Conservation (phyloP, 257 asterid species). For the Solanum appendiculatum region DNA sequence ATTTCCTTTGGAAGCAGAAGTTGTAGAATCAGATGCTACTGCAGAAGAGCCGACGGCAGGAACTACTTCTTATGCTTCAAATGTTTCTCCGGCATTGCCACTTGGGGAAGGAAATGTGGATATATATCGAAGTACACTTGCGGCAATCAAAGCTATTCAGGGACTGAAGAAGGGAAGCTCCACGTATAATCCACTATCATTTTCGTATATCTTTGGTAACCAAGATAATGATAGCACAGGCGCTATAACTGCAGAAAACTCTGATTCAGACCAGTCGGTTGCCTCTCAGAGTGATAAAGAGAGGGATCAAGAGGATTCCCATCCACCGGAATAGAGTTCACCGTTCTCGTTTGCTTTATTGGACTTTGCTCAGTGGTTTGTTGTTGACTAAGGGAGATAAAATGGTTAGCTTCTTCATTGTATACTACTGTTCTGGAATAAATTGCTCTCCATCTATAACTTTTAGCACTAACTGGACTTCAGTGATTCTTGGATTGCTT, state of each 20-base stretch:
- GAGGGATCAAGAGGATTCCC: slow-evolving; percentile 14
- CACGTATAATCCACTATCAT: slow-evolving; percentile 58
- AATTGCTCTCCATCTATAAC: neutral
- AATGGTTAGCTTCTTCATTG: neutral
- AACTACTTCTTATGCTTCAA: slow-evolving; percentile 9
- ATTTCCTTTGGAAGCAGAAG: slow-evolving; percentile 69
- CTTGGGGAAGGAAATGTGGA: slow-evolving; percentile 53
- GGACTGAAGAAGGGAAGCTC: slow-evolving; percentile 64
- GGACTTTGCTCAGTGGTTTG: neutral
- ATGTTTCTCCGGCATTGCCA: slow-evolving; percentile 11
- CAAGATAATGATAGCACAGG: slow-evolving; percentile 38
- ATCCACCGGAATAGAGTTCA: slow-evolving; percentile 17
- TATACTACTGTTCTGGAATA: neutral
- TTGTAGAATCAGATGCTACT: slow-evolving; percentile 39
- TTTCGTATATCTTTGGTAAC: slow-evolving; percentile 45
- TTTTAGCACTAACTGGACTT: neutral
- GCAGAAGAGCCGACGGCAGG: slow-evolving; percentile 9
- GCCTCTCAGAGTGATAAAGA: slow-evolving; percentile 29
- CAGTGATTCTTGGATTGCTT: neutral
- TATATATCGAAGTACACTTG: slow-evolving; percentile 58
- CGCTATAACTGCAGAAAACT: slow-evolving; percentile 50
- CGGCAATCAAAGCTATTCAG: slow-evolving; percentile 66
- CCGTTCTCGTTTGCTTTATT: neutral
- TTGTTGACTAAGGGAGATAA: neutral
- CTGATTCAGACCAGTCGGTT: slow-evolving; percentile 31